Conservation (phyloP, 805 yeast species). For the Nakazawaea laoshanensis region DNA sequence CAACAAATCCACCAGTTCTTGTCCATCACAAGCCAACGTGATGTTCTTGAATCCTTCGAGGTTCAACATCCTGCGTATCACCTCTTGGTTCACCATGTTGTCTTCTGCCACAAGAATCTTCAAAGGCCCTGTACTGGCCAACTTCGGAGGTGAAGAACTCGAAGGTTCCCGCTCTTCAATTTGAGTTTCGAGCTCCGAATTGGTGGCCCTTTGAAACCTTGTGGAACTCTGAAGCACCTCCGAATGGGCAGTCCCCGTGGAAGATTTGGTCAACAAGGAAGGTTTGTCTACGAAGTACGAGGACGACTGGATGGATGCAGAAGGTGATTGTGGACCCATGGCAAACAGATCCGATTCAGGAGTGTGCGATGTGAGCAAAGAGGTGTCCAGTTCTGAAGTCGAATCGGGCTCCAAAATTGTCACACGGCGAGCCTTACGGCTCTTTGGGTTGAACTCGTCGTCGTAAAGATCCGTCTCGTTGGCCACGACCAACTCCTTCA, state of each 20-base stretch:
- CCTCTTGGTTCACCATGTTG: slow-evolving; percentile 90
- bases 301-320: slow-evolving; percentile 8
- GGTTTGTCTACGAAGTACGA: slow-evolving; percentile 31
- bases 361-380: not conserved
- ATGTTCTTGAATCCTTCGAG: slow-evolving; percentile 73
- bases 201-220: not conserved
- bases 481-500: slow-evolving; percentile 38
- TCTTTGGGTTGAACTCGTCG: slow-evolving; percentile 57
- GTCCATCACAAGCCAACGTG: slow-evolving; percentile 82
- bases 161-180: not conserved
- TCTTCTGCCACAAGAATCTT: slow-evolving; percentile 87
- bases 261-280: slow-evolving; percentile 32
- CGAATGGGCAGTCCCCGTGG: slow-evolving; percentile 45
- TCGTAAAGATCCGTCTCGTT: slow-evolving; percentile 37
- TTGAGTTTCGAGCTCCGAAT: no score
- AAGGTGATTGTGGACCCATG: slow-evolving; percentile 3
- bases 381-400: not conserved
- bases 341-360: slow-evolving; percentile 4
- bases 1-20: slow-evolving; percentile 72
- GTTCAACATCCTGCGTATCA: slow-evolving; percentile 77
- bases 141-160: not conserved
- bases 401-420: slow-evolving; percentile 22
- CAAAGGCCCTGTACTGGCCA: slow-evolving; percentile 20
- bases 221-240: slow-evolving; percentile 7
- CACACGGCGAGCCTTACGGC: slow-evolving; percentile 44